Conservation (phyloP, 371 early-diverging fungal genomes). For the Lichtheimia corymbifera region DNA sequence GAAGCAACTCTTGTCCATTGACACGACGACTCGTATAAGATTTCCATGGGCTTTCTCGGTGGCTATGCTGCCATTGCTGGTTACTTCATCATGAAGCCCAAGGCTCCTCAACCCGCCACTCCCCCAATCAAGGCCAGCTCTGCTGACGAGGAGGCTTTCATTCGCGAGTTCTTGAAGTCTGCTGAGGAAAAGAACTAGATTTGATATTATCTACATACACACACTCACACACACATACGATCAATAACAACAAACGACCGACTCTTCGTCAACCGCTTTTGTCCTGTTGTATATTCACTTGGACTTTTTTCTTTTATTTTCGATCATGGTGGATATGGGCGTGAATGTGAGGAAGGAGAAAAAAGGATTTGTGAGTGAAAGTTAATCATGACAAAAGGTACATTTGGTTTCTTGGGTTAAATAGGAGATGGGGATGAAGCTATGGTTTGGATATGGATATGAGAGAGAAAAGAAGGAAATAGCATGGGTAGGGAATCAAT, state of each 20-base stretch:
- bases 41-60: slow-evolving; percentile 53
- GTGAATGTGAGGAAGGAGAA: too few species aligned
- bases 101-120: slow-evolving; percentile 44
- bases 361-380: too few species aligned
- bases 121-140: slow-evolving; percentile 72
- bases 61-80: slow-evolving; percentile 43
- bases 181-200: slow-evolving; percentile 60
- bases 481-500: too few species aligned
- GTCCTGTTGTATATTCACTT: too few species aligned
- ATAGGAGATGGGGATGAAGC: neutral
- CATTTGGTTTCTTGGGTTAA: too few species aligned
- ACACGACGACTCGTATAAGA: slow-evolving; percentile 15
- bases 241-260: neutral
- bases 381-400: too few species aligned
- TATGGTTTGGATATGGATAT: neutral
- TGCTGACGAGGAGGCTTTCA: slow-evolving; percentile 68
- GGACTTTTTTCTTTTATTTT: too few species aligned
- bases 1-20: neutral
- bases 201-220: neutral
- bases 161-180: slow-evolving; percentile 67
- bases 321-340: too few species aligned
- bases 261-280: too few species aligned
- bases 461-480: neutral
- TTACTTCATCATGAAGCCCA: slow-evolving; percentile 46
- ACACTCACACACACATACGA: neutral